phyloP scores from a whole-genome alignment of 2,329 filamentous ascomycete species.

The Nigrospora sphaerica region DNA sequence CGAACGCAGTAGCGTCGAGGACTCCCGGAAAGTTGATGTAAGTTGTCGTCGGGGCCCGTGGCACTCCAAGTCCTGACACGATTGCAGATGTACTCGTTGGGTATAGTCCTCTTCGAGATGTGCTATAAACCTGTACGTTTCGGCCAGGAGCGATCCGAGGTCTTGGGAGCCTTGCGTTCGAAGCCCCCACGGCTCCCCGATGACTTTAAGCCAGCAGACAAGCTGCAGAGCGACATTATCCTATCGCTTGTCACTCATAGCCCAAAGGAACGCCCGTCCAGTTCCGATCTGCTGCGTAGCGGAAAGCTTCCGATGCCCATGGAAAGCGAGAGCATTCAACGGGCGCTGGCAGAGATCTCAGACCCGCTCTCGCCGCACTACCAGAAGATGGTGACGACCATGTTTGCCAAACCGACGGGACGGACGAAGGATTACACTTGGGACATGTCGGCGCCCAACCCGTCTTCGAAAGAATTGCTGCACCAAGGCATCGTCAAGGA shows the following conservation, averaged over 20 bases:
- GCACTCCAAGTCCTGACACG: constrained; percentile 10
- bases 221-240: constrained; percentile 73
- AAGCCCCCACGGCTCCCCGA: constrained; percentile 62
- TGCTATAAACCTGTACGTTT: constrained; percentile 55
- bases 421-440: constrained; percentile 76
- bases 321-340: constrained; percentile 83
- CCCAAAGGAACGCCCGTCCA: constrained; percentile 75
- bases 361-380: constrained; percentile 85
- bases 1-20: constrained; percentile 5
- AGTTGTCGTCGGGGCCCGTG: constrained; percentile 22
- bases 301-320: constrained; percentile 85
- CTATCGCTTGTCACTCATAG: constrained; percentile 73
- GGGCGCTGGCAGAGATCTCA: constrained; percentile 72
- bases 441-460: constrained; percentile 57
- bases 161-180: constrained; percentile 62
- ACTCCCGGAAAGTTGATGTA: constrained; percentile 88
- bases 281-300: constrained; percentile 73
- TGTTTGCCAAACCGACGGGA: constrained; percentile 67
- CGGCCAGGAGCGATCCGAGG: constrained; percentile 57
- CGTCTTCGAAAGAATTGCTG: constrained; percentile 54
- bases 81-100: constrained; percentile 81
- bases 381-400: constrained; percentile 76
- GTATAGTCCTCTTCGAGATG: constrained; percentile 99
- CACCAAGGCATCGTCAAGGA: constrained; percentile 69
- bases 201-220: constrained; percentile 63